Percentiles rank a stretch among this genome's conserved stretches.
Evolutionary conservation across 441 rosid genomes (phyloP).

Genomic region (Capsella rubella): DNA sequence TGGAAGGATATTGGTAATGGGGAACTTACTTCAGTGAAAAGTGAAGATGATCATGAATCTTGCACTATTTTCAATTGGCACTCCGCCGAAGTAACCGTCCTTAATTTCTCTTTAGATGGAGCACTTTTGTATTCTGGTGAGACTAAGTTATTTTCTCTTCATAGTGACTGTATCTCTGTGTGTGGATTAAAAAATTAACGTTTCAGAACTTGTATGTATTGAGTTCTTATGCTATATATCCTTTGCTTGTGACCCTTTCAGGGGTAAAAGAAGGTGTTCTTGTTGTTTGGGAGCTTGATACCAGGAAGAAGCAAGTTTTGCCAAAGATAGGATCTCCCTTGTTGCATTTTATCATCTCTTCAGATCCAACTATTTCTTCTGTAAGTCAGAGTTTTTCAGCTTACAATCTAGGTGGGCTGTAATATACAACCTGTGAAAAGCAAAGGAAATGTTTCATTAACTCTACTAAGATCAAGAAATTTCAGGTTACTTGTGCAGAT

Average conservation of each 20-base stretch:
- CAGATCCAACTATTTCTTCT: conserved; percentile 79
- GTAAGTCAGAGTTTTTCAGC: conserved; percentile 53
- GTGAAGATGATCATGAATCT: conserved; percentile 79
- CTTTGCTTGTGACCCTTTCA: conserved; percentile 37
- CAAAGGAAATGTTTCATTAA: neutral
- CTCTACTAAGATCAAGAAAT: conserved; percentile 17
- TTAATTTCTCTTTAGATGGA: conserved; percentile 86
- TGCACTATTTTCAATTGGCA: conserved; percentile 92
- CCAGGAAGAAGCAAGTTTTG: conserved; percentile 82
- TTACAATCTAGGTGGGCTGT: conserved; percentile 1
- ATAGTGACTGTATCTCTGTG: conserved; percentile 5
- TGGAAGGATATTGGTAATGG: conserved; percentile 80
- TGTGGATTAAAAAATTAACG: neutral
- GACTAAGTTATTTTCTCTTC: neutral
- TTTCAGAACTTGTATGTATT: neutral
- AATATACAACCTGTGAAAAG: conserved; percentile 15
- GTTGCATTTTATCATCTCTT: conserved; percentile 62
- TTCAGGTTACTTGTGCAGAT: conserved; percentile 86
- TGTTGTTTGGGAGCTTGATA: conserved; percentile 90
- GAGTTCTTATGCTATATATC: neutral
- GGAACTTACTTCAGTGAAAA: conserved; percentile 61
- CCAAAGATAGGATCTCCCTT: conserved; percentile 90
- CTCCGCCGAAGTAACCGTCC: conserved; percentile 59
- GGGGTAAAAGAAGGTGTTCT: conserved; percentile 94
- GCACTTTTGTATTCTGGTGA: conserved; percentile 84